Conservation (phyloP, 352 stramenopile genomes). For the Globisporangium ultimum region DNA sequence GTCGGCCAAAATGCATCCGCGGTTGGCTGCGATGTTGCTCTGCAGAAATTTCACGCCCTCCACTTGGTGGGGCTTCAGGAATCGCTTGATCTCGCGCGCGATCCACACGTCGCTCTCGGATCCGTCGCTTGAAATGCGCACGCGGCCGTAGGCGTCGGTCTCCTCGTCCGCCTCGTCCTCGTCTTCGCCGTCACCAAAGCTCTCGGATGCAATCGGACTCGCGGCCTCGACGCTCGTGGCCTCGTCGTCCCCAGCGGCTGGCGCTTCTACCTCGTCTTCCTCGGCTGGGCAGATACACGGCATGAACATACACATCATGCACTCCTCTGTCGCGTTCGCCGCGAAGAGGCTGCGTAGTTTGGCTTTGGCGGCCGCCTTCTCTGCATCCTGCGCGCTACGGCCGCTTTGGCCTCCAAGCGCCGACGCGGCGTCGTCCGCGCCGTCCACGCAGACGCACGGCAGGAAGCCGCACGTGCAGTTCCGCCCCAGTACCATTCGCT, state of each 20-base stretch:
- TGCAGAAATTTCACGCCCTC: slow-evolving; percentile 73
- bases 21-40: slow-evolving; percentile 39
- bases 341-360: slow-evolving; percentile 56
- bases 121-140: slow-evolving; percentile 26
- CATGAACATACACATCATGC: slow-evolving; percentile 71
- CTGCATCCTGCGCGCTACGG: background rate
- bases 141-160: slow-evolving; percentile 50
- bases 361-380: slow-evolving; percentile 14
- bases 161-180: slow-evolving; percentile 25
- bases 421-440: slow-evolving; percentile 19
- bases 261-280: slow-evolving; percentile 23
- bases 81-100: slow-evolving; percentile 66
- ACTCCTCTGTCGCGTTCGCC: slow-evolving; percentile 52
- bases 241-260: slow-evolving; percentile 27
- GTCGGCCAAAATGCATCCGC: slow-evolving; percentile 85
- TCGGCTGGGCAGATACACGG: slow-evolving; percentile 73
- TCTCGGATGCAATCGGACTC: slow-evolving; percentile 29
- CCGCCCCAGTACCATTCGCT: slow-evolving; percentile 13
- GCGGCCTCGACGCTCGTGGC: slow-evolving; percentile 37
- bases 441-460: slow-evolving; percentile 68
- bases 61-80: slow-evolving; percentile 77
- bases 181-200: slow-evolving; percentile 14
- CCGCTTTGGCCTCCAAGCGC: background rate
- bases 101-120: slow-evolving; percentile 43
- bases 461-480: slow-evolving; percentile 60